Percentiles rank a stretch among this genome's conserved stretches.
Evolutionary conservation across 139 green algal genomes (phyloP).

Genomic region (Chlamydomonas sp.): DNA sequence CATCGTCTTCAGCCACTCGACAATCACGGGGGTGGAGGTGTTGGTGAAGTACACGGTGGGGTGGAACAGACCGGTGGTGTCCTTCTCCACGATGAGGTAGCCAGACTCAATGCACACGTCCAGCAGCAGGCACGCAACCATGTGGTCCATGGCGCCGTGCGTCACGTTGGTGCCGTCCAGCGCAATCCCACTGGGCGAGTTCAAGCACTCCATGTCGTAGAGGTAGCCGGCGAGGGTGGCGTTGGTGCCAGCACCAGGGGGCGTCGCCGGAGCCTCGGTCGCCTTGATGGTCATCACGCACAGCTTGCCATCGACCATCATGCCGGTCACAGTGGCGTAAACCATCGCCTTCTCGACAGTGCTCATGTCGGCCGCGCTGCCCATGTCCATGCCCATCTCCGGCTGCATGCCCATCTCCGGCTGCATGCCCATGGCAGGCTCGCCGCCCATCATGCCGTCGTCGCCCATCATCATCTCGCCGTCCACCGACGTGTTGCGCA

Average conservation of each 20-base stretch:
- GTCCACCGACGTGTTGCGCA: too few species aligned
- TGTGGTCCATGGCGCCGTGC: background rate
- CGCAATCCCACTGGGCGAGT: background rate
- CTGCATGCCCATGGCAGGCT: too few species aligned
- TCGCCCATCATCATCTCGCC: too few species aligned
- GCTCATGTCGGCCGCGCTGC: background rate
- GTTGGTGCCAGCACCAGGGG: background rate
- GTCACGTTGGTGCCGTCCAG: background rate
- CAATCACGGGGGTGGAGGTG: background rate
- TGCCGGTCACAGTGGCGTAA: too few species aligned
- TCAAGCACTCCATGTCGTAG: background rate
- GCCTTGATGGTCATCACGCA: too few species aligned
- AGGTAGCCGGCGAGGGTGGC: background rate
- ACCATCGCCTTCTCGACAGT: background rate
- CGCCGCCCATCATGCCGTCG: too few species aligned
- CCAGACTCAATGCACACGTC: background rate
- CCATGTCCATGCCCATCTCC: background rate
- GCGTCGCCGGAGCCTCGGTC: too few species aligned
- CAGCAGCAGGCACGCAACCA: background rate
- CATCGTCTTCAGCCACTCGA: background rate
- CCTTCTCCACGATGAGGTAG: background rate
- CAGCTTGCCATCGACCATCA: too few species aligned
- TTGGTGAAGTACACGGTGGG: background rate
- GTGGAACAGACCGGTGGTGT: background rate
- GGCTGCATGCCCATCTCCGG: background rate